Conservation (phyloP, 2,329 filamentous ascomycete genomes). For the Ascochyta fabae region DNA sequence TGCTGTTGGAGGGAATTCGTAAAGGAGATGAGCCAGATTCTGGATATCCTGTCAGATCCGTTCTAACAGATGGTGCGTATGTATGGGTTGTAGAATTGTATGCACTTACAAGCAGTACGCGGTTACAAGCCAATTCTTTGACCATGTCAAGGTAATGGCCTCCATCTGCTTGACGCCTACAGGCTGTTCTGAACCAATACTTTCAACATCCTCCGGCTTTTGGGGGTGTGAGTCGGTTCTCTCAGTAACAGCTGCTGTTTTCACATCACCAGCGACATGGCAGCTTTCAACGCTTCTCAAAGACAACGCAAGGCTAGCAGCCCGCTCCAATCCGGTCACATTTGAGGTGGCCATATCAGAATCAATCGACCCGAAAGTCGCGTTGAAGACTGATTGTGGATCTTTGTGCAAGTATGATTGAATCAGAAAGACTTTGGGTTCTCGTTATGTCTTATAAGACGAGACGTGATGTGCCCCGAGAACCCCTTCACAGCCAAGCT, state of each 20-base stretch:
- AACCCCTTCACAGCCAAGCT: not conserved
- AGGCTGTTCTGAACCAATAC: slow-evolving; percentile 8
- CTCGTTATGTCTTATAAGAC: not conserved
- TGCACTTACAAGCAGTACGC: slow-evolving; percentile 42
- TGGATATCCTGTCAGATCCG: not conserved
- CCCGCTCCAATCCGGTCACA: not conserved
- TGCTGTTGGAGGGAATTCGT: slow-evolving; percentile 55
- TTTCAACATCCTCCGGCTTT: not conserved
- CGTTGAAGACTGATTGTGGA: not conserved
- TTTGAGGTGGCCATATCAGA: not conserved
- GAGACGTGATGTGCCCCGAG: not conserved
- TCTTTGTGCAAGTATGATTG: not conserved
- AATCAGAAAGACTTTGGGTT: not conserved
- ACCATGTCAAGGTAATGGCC: slow-evolving; percentile 52
- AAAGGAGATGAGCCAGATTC: slow-evolving; percentile 28
- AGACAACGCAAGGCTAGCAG: slow-evolving; percentile 1
- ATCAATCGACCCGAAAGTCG: not conserved
- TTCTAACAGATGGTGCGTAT: no score
- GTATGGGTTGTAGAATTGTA: not conserved
- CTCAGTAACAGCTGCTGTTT: not conserved
- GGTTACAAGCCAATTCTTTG: slow-evolving; percentile 46
- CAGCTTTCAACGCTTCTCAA: not conserved
- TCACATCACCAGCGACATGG: not conserved
- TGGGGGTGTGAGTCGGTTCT: not conserved
- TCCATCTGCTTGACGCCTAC: slow-evolving; percentile 46